These are phyloP conservation scores for Gossypium raimondii DNA, from an alignment of 345 rosid genomes.

Conservation along the genomic window DNA sequence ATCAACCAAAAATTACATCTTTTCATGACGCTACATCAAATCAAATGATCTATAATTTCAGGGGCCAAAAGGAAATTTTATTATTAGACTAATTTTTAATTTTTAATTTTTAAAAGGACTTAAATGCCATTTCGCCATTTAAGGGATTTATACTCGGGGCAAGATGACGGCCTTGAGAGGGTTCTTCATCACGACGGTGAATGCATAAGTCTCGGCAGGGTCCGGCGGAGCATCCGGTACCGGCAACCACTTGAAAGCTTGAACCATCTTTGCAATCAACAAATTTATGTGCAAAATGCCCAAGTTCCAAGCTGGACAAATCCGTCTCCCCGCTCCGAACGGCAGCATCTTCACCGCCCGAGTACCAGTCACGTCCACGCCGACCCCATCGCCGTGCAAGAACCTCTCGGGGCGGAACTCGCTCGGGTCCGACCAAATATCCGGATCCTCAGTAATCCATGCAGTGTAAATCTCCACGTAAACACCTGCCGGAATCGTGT, in stretches of 20 bases:
- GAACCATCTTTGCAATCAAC: constrained; percentile 85
- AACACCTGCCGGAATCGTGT: constrained; percentile 55
- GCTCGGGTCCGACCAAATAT: constrained; percentile 64
- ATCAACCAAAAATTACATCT: too few species aligned
- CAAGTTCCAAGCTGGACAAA: constrained; percentile 83
- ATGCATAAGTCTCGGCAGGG: constrained; percentile 79
- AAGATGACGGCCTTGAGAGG: constrained; percentile 64
- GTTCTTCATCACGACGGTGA: constrained; percentile 89
- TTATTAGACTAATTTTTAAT: too few species aligned
- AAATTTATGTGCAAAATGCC: constrained; percentile 65
- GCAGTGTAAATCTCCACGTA: constrained; percentile 90
- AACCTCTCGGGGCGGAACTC: constrained; percentile 82
- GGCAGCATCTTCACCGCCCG: constrained; percentile 78
- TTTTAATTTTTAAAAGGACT: too few species aligned
- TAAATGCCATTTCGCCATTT: too few species aligned
- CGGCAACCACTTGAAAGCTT: constrained; percentile 69
- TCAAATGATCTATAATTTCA: too few species aligned
- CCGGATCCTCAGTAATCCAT: constrained; percentile 85
- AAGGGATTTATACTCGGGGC: constrained; percentile 28
- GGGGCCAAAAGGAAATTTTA: too few species aligned
- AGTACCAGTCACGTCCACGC: constrained; percentile 78
- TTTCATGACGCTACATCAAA: too few species aligned
- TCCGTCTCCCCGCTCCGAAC: constrained; percentile 88
- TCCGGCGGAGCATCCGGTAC: constrained; percentile 61
- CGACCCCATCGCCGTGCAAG: constrained; percentile 70